Percentiles rank a stretch among this genome's conserved stretches.
Conservation (phyloP, 2,329 filamentous ascomycete species). For the Arachnomyces sp. region DNA sequence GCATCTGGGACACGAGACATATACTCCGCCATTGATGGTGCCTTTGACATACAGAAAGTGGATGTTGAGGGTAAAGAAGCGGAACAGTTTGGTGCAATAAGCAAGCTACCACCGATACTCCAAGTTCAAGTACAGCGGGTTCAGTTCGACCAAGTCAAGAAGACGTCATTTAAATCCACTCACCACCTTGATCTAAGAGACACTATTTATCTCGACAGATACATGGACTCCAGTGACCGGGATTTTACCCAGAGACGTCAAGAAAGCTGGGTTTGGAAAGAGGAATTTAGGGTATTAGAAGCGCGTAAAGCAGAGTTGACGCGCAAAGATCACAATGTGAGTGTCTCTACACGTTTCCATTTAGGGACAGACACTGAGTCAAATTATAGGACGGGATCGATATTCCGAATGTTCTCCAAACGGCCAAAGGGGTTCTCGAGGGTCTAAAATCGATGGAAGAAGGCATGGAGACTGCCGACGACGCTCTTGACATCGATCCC, state of each 20-base stretch:
- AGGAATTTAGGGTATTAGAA: conserved; percentile 51
- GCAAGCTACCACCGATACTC: conserved; percentile 70
- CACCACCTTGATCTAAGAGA: conserved; percentile 74
- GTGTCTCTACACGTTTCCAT: not conserved
- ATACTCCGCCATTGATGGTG: conserved; percentile 75
- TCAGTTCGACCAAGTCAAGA: conserved; percentile 57
- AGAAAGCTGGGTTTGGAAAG: conserved; percentile 63
- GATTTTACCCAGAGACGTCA: conserved; percentile 54
- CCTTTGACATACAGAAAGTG: conserved; percentile 73
- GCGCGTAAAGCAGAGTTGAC: conserved; percentile 36
- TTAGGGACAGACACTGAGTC: conserved; percentile 3
- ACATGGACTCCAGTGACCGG: conserved; percentile 56
- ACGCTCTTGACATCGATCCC: conserved; percentile 37
- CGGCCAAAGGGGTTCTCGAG: conserved; percentile 36
- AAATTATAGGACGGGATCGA: conserved; percentile 21
- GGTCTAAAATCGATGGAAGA: conserved; percentile 34
- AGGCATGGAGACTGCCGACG: conserved; percentile 21
- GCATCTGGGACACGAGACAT: conserved; percentile 56
- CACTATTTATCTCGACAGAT: conserved; percentile 78
- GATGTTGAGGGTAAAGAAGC: conserved; percentile 56
- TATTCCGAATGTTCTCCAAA: conserved; percentile 25
- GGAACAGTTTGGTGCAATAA: conserved; percentile 63
- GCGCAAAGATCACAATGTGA: conserved; percentile 25
- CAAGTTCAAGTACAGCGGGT: conserved; percentile 85
- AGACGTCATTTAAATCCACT: conserved; percentile 61